A percentile compares a stretch with the other conserved stretches of the same genome.
phyloP scores from a whole-genome alignment of 306 rosid species.

The Begonia fuchsioides region DNA sequence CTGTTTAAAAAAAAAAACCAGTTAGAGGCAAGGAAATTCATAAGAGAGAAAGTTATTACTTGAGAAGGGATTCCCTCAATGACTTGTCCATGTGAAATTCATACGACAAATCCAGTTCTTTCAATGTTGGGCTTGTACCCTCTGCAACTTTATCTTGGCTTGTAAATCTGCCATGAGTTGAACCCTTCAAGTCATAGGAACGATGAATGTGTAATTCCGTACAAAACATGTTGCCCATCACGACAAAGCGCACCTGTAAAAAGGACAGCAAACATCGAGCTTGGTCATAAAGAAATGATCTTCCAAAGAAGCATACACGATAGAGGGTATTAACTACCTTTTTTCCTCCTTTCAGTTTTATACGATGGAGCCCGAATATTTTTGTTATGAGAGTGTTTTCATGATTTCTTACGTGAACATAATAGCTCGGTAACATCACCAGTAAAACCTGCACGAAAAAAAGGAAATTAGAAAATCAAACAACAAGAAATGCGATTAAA shows the following conservation, averaged over 20 bases:
- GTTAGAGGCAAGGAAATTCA: neutral
- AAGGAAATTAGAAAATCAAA: neutral
- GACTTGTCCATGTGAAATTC: conserved; percentile 88
- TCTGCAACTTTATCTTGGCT: conserved; percentile 35
- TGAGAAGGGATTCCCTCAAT: conserved; percentile 59
- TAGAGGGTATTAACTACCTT: conserved; percentile 40
- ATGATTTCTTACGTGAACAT: conserved; percentile 50
- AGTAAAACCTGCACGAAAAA: conserved; percentile 50
- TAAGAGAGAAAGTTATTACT: conserved; percentile 40
- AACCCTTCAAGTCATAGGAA: conserved; percentile 89
- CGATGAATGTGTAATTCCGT: conserved; percentile 82
- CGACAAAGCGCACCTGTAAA: conserved; percentile 79
- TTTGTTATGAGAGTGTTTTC: conserved; percentile 94
- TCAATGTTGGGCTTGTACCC: conserved; percentile 64
- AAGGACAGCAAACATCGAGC: conserved; percentile 12
- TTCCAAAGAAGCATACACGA: conserved; percentile 9
- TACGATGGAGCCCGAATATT: conserved; percentile 82
- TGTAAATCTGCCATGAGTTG: conserved; percentile 72
- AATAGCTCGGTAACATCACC: conserved; percentile 81
- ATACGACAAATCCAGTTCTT: conserved; percentile 73
- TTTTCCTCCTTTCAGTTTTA: conserved; percentile 58
- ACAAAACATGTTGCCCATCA: conserved; percentile 98
- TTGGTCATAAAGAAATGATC: neutral
- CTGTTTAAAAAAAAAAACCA: too few relatives aligned
- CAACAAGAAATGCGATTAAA: too few relatives aligned